Evolutionary conservation across 2,329 filamentous ascomycete species (phyloP), one percentile per base, ranked within the genome.

Genomic region (Phoma sp.): DNA sequence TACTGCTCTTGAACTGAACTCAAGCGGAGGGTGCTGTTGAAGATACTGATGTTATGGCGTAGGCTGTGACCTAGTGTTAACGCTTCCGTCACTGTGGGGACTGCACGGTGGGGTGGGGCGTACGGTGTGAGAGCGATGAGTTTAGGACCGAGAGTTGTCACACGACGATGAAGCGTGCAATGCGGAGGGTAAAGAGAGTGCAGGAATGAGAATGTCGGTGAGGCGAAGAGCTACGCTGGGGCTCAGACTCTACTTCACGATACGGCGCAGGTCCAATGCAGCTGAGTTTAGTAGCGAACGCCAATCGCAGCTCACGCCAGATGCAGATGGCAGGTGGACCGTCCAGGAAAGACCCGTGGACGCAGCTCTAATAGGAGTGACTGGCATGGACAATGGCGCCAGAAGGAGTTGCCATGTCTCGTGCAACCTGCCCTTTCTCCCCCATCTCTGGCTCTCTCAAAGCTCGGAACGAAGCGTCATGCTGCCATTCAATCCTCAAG

Each of bases 11-110:
- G 40, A 47, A 48, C 43, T 49, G 30, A n/a, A 14, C 14, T 25
- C n/a, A 22, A 43, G 32, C 48, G 39, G 33, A 35, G 42, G 14
- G 52, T 59, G 56, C 39, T 44, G 52, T 42, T 62, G 58, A 65
- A 54, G 57, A 62, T 63, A 61, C 37, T 47, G 50, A 36, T 45
- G 52, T 57, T 63, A 59, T 62, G 55, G 60, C 58, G 57, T 61
- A 60, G 57, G 52, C 54, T 53, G 41, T 47, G 46, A 50, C 47
- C 52, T 55, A 55, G 52, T 55, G 46, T 55, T 49, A 55, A 42
- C 52, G 42, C 29, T 30, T 11, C 46, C 46, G 45, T 40, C 51
- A 38, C 46, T 36, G 46, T 50, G 52, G 52, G 37, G 52, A 50
- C 57, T 56, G 54, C 55, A 55, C 22, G 57, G 61, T 8, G 13